A percentile compares a stretch with the other conserved stretches of the same genome.
phyloP scores from a whole-genome alignment of 805 yeast species.

The Pichia thaimueangensis region DNA sequence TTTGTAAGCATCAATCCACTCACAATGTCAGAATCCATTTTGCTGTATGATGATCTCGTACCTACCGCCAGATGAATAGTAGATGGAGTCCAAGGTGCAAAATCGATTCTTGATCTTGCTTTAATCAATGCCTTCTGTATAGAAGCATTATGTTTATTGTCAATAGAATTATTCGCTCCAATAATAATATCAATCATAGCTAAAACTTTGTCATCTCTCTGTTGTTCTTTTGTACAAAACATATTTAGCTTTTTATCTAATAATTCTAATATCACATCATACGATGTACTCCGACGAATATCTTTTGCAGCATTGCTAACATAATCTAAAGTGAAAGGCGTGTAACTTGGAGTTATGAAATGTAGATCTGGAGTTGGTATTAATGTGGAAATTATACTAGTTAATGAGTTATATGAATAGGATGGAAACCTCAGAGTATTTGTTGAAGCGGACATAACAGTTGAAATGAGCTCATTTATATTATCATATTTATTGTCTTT shows the following conservation, averaged over 20 bases:
- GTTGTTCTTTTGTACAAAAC: slow-evolving; percentile 44
- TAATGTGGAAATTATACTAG: slow-evolving; percentile 72
- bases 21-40: slow-evolving; percentile 35
- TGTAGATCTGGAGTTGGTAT: slow-evolving; percentile 84
- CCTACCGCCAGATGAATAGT: slow-evolving; percentile 76
- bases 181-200: slow-evolving; percentile 65
- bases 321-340: slow-evolving; percentile 70
- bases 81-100: slow-evolving; percentile 83
- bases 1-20: slow-evolving; percentile 84
- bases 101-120: slow-evolving; percentile 60
- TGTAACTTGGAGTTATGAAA: slow-evolving; percentile 61
- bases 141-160: slow-evolving; percentile 26
- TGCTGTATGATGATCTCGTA: slow-evolving; percentile 55
- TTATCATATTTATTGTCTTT: slow-evolving; percentile 65
- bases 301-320: slow-evolving; percentile 38
- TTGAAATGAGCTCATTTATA: slow-evolving; percentile 78
- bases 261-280: slow-evolving; percentile 79
- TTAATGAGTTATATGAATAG: slow-evolving; percentile 80
- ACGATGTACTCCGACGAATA: slow-evolving; percentile 64
- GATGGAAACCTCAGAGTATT: slow-evolving; percentile 81
- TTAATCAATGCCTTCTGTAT: slow-evolving; percentile 46
- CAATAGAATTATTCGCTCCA: slow-evolving; percentile 35
- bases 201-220: slow-evolving; percentile 42
- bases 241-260: slow-evolving; percentile 72
- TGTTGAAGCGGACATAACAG: slow-evolving; percentile 77